Conservation (phyloP, 2,329 filamentous ascomycete species). For the Neofusicoccum laricinum region DNA sequence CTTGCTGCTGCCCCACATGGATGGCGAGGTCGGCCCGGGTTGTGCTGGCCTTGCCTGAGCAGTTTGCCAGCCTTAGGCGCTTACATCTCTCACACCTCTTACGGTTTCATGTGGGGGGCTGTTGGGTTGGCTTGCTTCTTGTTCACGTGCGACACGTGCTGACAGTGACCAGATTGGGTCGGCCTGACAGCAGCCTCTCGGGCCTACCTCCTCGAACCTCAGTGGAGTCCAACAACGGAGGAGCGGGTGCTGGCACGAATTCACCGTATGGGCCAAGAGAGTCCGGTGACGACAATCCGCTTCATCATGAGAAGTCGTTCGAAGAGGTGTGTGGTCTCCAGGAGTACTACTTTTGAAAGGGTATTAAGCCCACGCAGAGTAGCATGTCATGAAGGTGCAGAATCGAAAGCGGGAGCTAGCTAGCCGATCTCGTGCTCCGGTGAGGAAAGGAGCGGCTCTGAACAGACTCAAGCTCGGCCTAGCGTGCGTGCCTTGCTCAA, state of each 20-base stretch:
- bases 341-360: too few species aligned
- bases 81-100: too few species aligned
- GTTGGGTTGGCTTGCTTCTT: conserved; percentile 42
- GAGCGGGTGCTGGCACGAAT: conserved; percentile 45
- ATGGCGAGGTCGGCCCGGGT: too few species aligned
- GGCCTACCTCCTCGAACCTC: conserved; percentile 52
- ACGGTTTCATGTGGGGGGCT: conserved; percentile 54
- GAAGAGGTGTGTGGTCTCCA: background rate
- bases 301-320: background rate
- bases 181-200: conserved; percentile 48
- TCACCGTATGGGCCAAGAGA: conserved; percentile 30
- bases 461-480: background rate
- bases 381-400: background rate
- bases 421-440: background rate
- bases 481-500: background rate
- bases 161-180: conserved; percentile 37
- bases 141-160: background rate
- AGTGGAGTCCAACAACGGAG: conserved; percentile 48
- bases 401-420: background rate
- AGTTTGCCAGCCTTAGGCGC: too few species aligned
- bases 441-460: background rate
- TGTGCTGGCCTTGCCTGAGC: too few species aligned
- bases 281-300: background rate
- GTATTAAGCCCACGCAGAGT: background rate
- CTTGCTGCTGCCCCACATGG: too few species aligned